Conservation (phyloP, 2,329 filamentous ascomycete genomes). For the Aspergillus glaucus region DNA sequence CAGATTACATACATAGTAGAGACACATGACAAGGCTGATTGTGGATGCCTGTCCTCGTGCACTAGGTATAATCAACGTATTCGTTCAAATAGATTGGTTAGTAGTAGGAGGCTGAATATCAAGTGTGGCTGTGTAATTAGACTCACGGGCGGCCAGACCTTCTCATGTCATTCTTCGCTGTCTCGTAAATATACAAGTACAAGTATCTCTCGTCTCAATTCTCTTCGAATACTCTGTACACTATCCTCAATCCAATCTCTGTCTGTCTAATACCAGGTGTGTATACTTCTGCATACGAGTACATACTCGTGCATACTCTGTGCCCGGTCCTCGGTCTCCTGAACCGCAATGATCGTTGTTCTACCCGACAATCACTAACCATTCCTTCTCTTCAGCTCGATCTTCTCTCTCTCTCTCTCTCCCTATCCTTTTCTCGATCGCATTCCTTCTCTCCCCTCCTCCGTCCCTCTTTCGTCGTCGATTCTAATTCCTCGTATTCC, state of each 20-base stretch:
- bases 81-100: neutral
- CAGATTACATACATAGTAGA: too few relatives aligned
- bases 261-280: too few relatives aligned
- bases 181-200: neutral
- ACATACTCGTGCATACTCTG: too few relatives aligned
- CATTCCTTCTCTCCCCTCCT: neutral
- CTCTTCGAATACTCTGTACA: too few relatives aligned
- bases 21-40: too few relatives aligned
- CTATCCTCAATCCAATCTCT: too few relatives aligned
- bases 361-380: neutral
- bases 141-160: neutral
- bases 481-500: slow-evolving; percentile 3
- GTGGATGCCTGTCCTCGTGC: too few relatives aligned
- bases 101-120: neutral
- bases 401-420: neutral
- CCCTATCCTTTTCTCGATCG: neutral
- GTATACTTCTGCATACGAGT: too few relatives aligned
- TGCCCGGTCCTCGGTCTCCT: too few relatives aligned
- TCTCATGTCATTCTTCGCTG: neutral
- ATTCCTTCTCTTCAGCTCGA: neutral
- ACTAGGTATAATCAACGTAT: too few relatives aligned
- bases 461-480: neutral
- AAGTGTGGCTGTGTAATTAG: neutral
- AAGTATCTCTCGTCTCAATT: too few relatives aligned
- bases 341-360: too few relatives aligned